Evolutionary conservation across 768 basidiomycete species (phyloP).

Genomic region (Termitomyces sp.): DNA sequence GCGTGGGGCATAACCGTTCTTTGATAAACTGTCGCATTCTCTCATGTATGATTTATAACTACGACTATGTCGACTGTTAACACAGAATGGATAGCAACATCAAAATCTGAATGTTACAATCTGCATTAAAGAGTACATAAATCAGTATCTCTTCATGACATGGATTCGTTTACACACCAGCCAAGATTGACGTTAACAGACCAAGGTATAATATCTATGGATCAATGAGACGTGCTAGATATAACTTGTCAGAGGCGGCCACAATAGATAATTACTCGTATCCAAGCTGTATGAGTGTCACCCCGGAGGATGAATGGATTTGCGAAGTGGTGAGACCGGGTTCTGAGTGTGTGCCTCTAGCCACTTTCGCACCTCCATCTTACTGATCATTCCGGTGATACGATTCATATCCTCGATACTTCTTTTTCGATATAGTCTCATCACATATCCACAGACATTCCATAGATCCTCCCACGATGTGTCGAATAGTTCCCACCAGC

Average conservation of each 20-base stretch:
- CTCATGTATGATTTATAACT: not conserved
- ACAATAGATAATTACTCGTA: not conserved
- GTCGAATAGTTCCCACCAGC: slow-evolving; percentile 96
- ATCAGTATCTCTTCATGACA: not conserved
- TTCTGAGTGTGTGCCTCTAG: slow-evolving; percentile 44
- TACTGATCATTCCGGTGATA: slow-evolving; percentile 57
- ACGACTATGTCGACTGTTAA: not conserved
- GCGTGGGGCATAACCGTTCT: no score
- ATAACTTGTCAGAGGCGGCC: not conserved
- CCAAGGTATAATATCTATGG: not conserved
- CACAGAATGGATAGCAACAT: not conserved
- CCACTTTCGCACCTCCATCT: slow-evolving; percentile 81
- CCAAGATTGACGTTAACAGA: not conserved
- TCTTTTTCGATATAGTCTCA: slow-evolving; percentile 69
- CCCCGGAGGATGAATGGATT: not conserved
- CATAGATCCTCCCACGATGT: slow-evolving; percentile 85
- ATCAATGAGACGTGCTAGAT: not conserved
- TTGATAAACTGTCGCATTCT: no score
- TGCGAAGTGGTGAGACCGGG: not conserved
- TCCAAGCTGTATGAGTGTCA: not conserved
- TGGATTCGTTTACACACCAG: not conserved
- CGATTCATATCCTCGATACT: slow-evolving; percentile 36
- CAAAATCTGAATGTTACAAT: not conserved
- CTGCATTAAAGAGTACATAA: not conserved
- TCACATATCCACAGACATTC: slow-evolving; percentile 78